Evolutionary conservation across 371 early-diverging fungal species (phyloP).

Genomic region (Capillidium heterosporum): DNA sequence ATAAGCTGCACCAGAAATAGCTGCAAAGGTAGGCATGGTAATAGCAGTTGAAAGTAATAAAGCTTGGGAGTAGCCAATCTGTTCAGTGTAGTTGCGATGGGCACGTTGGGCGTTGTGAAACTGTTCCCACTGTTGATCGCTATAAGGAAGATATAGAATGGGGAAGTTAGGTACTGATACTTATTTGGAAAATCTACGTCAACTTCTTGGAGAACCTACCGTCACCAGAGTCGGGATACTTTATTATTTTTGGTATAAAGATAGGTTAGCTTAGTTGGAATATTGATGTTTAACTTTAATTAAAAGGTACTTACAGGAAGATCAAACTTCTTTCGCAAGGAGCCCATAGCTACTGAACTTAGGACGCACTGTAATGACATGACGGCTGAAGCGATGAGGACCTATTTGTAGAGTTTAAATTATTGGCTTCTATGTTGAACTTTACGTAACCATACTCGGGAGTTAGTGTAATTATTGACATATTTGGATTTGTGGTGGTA

Average conservation of each 20-base stretch:
- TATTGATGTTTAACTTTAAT: background rate
- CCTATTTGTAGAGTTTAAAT: background rate
- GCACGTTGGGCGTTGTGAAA: slow-evolving; percentile 4
- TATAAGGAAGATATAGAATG: background rate
- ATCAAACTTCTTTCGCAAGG: background rate
- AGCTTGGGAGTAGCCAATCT: background rate
- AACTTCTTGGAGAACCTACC: background rate
- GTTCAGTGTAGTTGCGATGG: background rate
- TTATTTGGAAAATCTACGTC: background rate
- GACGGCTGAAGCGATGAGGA: background rate
- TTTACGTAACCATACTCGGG: slow-evolving; percentile 1
- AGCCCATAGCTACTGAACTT: background rate
- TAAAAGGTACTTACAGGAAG: background rate
- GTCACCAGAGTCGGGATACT: slow-evolving; percentile 3
- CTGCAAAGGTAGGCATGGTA: background rate
- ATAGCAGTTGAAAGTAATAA: background rate
- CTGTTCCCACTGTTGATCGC: slow-evolving; percentile 4
- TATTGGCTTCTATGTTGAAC: background rate
- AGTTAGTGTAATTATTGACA: background rate
- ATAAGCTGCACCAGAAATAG: background rate
- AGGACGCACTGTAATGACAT: background rate
- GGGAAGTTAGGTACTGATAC: too few species aligned
- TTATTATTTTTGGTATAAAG: background rate
- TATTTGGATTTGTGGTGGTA: too few species aligned
- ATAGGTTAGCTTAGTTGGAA: too few species aligned